Conservation (phyloP, 495 filamentous ascomycete genomes). For the Lasiosphaeria hispida region DNA sequence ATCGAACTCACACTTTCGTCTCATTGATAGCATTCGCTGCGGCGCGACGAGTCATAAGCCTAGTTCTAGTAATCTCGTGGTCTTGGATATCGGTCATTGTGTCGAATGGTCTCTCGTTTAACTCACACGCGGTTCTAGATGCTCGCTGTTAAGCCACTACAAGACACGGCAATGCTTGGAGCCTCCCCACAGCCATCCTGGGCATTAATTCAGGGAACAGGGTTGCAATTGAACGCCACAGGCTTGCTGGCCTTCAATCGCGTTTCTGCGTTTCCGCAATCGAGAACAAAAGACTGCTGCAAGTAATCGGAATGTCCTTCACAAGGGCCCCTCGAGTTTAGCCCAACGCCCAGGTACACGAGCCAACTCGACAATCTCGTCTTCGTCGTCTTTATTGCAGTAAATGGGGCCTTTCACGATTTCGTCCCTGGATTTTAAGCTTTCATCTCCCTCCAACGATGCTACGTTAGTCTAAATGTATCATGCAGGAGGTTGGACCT, state of each 20-base stretch:
- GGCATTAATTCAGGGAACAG: constrained; percentile 24
- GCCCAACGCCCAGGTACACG: neutral
- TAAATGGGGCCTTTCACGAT: too few species aligned
- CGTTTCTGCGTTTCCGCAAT: too few species aligned
- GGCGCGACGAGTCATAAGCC: too few species aligned
- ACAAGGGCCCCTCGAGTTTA: too few species aligned
- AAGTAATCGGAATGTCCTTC: neutral
- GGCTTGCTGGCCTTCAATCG: neutral
- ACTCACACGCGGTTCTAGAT: neutral
- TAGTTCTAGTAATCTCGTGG: too few species aligned
- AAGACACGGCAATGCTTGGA: neutral
- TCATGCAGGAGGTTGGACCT: constrained; percentile 28
- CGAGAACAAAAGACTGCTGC: neutral
- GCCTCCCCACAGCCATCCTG: constrained; percentile 1
- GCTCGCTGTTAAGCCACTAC: constrained; percentile 11
- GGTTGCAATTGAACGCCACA: constrained; percentile 19
- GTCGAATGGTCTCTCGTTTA: neutral
- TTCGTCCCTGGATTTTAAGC: neutral
- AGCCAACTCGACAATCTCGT: neutral
- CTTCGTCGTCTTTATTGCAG: neutral
- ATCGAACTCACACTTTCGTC: too few species aligned
- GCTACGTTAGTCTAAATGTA: constrained; percentile 16
- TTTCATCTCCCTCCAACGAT: constrained; percentile 7
- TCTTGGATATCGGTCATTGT: too few species aligned
- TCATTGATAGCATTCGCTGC: too few species aligned